Conservation (phyloP, 495 filamentous ascomycete species). For the Rhypophila decipiens region DNA sequence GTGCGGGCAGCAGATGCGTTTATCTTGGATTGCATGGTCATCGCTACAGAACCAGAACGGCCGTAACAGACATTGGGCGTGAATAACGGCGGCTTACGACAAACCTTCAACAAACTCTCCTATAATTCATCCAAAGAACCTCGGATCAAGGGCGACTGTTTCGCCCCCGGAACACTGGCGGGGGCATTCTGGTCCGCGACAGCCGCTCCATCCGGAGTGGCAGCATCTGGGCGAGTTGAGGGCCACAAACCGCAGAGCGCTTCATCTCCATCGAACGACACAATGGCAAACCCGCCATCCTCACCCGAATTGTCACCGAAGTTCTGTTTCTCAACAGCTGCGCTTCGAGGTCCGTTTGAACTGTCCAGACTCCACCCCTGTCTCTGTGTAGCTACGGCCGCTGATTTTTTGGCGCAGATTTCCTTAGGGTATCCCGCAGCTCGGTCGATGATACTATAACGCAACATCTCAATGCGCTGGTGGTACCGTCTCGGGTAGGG, state of each 20-base stretch:
- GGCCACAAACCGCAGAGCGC: too few relatives aligned
- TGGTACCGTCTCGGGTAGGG: slow-evolving; percentile 61
- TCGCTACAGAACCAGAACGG: too few relatives aligned
- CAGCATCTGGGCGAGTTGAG: slow-evolving; percentile 15
- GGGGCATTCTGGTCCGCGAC: slow-evolving; percentile 41
- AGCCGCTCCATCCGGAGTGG: slow-evolving; percentile 31
- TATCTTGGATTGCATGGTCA: too few relatives aligned
- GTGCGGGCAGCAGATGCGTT: too few relatives aligned
- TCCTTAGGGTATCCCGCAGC: slow-evolving; percentile 79
- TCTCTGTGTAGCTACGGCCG: not conserved
- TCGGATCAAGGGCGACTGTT: not conserved
- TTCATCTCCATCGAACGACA: slow-evolving; percentile 18
- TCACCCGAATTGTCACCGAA: slow-evolving; percentile 70
- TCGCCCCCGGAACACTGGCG: slow-evolving; percentile 31
- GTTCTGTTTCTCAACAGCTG: slow-evolving; percentile 86
- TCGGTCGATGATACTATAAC: slow-evolving; percentile 89
- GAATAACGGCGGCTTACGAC: too few relatives aligned
- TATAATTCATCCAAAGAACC: too few relatives aligned
- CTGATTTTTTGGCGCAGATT: slow-evolving; percentile 53
- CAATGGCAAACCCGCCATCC: slow-evolving; percentile 57
- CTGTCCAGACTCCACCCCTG: not conserved
- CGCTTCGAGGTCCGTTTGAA: slow-evolving; percentile 62
- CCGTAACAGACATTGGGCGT: too few relatives aligned
- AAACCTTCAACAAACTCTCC: too few relatives aligned
- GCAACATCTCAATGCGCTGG: slow-evolving; percentile 86